Percentiles rank a stretch among this genome's conserved stretches.
phyloP scores from a whole-genome alignment of 805 yeast species.

The Yarrowia keelungensis region DNA sequence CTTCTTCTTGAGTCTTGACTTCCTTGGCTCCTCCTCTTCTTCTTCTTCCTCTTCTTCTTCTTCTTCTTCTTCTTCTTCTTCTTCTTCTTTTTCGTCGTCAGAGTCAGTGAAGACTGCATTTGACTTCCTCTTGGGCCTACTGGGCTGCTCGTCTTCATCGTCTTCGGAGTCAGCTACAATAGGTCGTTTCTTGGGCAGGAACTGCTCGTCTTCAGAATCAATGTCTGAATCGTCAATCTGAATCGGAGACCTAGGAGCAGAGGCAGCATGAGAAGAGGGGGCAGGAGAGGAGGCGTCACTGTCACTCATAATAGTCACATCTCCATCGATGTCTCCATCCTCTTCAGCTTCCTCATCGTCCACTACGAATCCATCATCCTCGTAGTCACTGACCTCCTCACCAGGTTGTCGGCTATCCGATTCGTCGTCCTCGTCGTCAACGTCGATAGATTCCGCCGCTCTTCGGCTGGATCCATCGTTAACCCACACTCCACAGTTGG shows the following conservation, averaged over 20 bases:
- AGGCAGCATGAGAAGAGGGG: neutral
- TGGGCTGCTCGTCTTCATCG: neutral
- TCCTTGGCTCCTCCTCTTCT: neutral
- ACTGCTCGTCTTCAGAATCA: constrained; percentile 27
- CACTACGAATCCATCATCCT: constrained; percentile 20
- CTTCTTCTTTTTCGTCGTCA: neutral
- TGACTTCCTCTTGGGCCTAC: neutral
- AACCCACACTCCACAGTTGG: constrained; percentile 33
- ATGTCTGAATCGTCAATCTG: constrained; percentile 28
- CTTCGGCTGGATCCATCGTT: neutral
- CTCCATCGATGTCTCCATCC: constrained; percentile 2
- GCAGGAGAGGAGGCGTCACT: constrained; percentile 19
- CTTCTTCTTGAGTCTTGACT: neutral
- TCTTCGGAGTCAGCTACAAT: no score
- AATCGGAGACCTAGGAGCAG: neutral
- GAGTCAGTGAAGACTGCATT: neutral
- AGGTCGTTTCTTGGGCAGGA: constrained; percentile 9
- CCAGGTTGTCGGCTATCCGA: constrained; percentile 1
- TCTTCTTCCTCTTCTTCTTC: neutral
- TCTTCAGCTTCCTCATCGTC: constrained; percentile 15
- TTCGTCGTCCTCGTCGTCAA: constrained; percentile 2
- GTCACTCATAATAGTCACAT: constrained; percentile 8
- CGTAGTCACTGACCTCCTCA: constrained; percentile 26
- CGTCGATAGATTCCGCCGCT: constrained; percentile 1
- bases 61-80: constrained; percentile 5